Percentiles rank a stretch among this genome's conserved stretches.
These are phyloP conservation scores for Puccinia novopanici DNA, from an alignment of 1,284 basidiomycete species.

Conservation along the genomic window DNA sequence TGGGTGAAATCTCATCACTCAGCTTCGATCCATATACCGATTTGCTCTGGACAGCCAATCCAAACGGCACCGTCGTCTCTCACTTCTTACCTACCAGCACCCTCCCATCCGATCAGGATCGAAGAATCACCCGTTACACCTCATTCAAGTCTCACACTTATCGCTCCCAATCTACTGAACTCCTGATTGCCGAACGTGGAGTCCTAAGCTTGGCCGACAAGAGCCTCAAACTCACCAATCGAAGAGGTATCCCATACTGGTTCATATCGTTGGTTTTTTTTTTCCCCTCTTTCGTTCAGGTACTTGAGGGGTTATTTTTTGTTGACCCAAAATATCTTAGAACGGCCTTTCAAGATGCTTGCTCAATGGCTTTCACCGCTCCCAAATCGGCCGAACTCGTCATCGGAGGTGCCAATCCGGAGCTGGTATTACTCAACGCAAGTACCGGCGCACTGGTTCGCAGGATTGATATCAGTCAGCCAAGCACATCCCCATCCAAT, in stretches of 20 bases:
- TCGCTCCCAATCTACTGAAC: conserved; percentile 55
- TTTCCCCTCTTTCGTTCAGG: neutral
- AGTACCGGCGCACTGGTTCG: conserved; percentile 43
- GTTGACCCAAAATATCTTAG: conserved; percentile 1
- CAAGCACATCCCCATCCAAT: neutral
- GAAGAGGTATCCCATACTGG: conserved; percentile 60
- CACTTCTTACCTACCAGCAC: conserved; percentile 70
- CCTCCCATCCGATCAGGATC: conserved; percentile 61
- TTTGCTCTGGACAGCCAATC: conserved; percentile 80
- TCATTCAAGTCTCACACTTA: conserved; percentile 55
- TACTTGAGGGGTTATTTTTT: neutral
- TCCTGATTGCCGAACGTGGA: conserved; percentile 59
- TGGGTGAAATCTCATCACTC: conserved; percentile 63
- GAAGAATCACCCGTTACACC: conserved; percentile 56
- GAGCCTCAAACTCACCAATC: conserved; percentile 59
- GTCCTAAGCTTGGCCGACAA: conserved; percentile 59
- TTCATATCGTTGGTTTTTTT: conserved; percentile 51
- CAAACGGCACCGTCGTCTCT: conserved; percentile 72
- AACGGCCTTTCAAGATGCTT: conserved; percentile 26
- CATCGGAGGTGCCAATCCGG: conserved; percentile 49
- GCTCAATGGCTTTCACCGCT: conserved; percentile 29
- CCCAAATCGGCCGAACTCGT: conserved; percentile 47
- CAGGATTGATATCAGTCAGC: conserved; percentile 34
- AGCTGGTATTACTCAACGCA: conserved; percentile 50
- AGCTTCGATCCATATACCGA: conserved; percentile 88